phyloP scores from a whole-genome alignment of 2,329 filamentous ascomycete species.

The Fusarium sp. region DNA sequence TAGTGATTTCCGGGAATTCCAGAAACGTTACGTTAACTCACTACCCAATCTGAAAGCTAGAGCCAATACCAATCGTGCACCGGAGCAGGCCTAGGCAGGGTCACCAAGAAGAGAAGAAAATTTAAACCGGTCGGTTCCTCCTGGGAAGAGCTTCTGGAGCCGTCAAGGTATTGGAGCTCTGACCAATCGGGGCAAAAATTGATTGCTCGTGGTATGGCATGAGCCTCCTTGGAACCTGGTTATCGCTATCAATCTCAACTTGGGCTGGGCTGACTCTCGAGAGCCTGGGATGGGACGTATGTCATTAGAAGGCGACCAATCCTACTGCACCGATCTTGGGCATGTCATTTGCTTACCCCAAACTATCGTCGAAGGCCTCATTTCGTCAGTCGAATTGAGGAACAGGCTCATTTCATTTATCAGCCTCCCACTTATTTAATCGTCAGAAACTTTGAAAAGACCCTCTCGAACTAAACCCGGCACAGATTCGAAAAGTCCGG shows the following conservation, averaged over 20 bases:
- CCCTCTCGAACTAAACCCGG: slow-evolving; percentile 25
- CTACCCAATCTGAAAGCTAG: slow-evolving; percentile 32
- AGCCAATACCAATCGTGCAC: slow-evolving; percentile 31
- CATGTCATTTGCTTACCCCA: slow-evolving; percentile 18
- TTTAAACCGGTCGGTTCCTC: slow-evolving; percentile 17
- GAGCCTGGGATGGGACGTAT: slow-evolving; percentile 8
- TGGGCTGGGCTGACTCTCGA: slow-evolving; percentile 6
- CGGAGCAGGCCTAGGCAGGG: slow-evolving; percentile 10
- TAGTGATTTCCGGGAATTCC: slow-evolving; percentile 20
- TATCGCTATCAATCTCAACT: slow-evolving; percentile 26
- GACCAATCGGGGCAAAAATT: slow-evolving; percentile 48
- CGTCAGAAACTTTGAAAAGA: slow-evolving; percentile 27
- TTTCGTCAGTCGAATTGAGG: slow-evolving; percentile 9
- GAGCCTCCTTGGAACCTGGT: slow-evolving; percentile 24
- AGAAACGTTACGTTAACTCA: slow-evolving; percentile 41
- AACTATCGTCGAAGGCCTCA: slow-evolving; percentile 27
- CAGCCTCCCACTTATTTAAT: slow-evolving; percentile 11
- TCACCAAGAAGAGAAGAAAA: slow-evolving; percentile 6
- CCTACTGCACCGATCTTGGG: neutral
- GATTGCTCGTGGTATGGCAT: slow-evolving; percentile 41
- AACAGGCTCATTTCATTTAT: neutral
- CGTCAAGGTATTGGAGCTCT: slow-evolving; percentile 21
- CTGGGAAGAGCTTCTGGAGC: slow-evolving; percentile 35
- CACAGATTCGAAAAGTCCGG: slow-evolving; percentile 46
- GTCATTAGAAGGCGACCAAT: slow-evolving; percentile 22